Percentiles rank a stretch among this genome's conserved stretches.
Evolutionary conservation across 208 protist genomes (phyloP).

Genomic region (Acanthamoeba royreba): DNA sequence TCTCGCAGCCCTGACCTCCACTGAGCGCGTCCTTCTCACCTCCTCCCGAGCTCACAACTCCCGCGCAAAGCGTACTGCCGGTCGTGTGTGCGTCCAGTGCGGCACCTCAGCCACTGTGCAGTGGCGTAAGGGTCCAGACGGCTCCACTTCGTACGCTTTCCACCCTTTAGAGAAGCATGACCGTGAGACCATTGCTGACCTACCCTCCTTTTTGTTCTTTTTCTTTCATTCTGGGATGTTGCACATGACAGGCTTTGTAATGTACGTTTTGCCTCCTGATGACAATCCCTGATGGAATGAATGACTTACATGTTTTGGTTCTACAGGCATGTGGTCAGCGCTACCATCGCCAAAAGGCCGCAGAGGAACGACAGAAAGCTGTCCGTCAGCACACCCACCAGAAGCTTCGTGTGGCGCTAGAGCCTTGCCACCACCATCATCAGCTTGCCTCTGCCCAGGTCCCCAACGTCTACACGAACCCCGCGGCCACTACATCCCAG

Average conservation of each 20-base stretch:
- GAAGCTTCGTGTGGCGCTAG: not conserved
- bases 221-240: not conserved
- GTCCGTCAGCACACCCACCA: not conserved
- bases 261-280: no score
- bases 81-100: not conserved
- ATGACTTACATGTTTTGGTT: no score
- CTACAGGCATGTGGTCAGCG: not conserved
- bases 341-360: not conserved
- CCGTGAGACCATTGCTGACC: not conserved
- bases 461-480: no score
- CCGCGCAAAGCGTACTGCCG: not conserved
- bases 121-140: not conserved
- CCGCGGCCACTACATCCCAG: no score
- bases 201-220: not conserved
- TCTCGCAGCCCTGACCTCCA: no score
- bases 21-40: no score
- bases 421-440: not conserved
- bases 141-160: not conserved
- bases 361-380: not conserved
- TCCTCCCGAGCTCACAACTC: no score
- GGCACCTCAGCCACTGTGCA: not conserved
- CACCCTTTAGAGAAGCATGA: not conserved
- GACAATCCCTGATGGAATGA: no score
- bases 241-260: not conserved
- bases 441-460: no score